Evolutionary conservation across 306 rosid species (phyloP).

Genomic region (Citrullus colocynthis): DNA sequence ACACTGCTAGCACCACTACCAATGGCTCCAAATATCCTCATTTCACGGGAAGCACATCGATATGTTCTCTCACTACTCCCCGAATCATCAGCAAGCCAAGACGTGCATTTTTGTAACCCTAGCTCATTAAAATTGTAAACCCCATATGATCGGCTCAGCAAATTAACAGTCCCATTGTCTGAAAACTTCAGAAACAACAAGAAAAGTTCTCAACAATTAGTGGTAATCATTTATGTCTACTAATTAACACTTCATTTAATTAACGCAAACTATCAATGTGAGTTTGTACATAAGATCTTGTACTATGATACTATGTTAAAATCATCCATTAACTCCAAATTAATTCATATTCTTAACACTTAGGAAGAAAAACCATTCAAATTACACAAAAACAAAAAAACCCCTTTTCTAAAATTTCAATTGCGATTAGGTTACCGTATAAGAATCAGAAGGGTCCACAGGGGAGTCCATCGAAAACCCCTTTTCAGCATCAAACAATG

Average conservation of each 20-base stretch:
- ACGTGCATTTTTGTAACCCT: conserved; percentile 78
- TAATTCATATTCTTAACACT: neutral
- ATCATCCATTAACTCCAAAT: neutral
- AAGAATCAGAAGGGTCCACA: conserved; percentile 69
- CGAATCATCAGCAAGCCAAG: conserved; percentile 32
- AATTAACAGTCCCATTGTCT: conserved; percentile 82
- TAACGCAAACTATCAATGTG: neutral
- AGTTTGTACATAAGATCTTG: neutral
- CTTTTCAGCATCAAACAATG: conserved; percentile 46
- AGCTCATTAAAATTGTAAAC: conserved; percentile 85
- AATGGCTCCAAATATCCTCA: conserved; percentile 88
- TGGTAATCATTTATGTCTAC: neutral
- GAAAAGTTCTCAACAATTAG: neutral
- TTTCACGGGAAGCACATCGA: conserved; percentile 68
- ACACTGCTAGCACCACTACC: conserved; percentile 97
- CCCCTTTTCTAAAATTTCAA: neutral
- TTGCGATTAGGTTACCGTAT: conserved; percentile 36
- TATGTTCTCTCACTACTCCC: conserved; percentile 54
- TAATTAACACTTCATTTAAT: neutral
- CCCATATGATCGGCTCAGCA: conserved; percentile 82
- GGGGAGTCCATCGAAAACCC: conserved; percentile 57
- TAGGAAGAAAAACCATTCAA: neutral
- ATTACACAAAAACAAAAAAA: neutral
- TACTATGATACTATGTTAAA: neutral
- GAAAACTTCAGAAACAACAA: conserved; percentile 39